These are phyloP conservation scores for Euryodendron excelsum DNA, from an alignment of 148 eudicot genomes.

Conservation along the genomic window DNA sequence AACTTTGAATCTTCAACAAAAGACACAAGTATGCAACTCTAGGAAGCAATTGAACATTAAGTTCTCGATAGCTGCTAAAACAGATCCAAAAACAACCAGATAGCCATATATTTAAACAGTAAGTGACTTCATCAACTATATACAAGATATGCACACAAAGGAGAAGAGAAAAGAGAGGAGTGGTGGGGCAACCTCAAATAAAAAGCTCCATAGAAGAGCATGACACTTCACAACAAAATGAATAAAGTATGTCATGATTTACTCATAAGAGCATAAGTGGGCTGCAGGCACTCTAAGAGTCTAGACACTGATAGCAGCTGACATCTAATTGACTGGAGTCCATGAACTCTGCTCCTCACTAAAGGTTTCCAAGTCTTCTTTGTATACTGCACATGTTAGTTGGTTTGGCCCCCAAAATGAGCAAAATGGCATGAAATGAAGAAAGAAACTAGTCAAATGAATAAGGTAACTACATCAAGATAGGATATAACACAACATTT, in stretches of 20 bases:
- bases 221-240: background rate
- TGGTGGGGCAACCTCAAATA: background rate
- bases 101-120: background rate
- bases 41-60: background rate
- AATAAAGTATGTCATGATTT: background rate
- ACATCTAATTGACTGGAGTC: background rate
- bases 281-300: background rate
- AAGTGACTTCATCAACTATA: background rate
- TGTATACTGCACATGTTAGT: too few relatives aligned
- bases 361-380: too few relatives aligned
- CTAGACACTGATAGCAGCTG: background rate
- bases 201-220: background rate
- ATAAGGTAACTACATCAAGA: background rate
- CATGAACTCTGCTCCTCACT: background rate
- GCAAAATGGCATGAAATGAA: background rate
- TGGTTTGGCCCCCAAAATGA: background rate
- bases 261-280: background rate
- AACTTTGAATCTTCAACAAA: background rate
- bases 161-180: too few relatives aligned
- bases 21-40: background rate
- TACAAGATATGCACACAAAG: background rate
- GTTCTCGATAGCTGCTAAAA: background rate
- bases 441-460: background rate
- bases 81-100: background rate
- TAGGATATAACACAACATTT: background rate